phyloP scores from a whole-genome alignment of 148 eudicot genomes.

The Bassia scoparia region DNA sequence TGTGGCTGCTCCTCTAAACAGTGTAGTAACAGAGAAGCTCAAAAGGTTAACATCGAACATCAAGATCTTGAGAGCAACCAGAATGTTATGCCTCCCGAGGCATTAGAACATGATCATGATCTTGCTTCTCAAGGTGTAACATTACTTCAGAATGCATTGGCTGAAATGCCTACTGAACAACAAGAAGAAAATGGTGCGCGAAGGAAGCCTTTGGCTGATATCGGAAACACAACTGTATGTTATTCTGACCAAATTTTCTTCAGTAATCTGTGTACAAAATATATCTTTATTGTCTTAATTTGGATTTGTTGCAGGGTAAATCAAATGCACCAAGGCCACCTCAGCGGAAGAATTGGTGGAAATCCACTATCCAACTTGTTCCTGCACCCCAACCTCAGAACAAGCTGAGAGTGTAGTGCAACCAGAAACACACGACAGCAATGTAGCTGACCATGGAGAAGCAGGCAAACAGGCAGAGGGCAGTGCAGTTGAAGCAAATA shows the following conservation, averaged over 20 bases:
- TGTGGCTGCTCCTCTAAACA: slow-evolving; percentile 57
- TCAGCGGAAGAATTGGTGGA: slow-evolving; percentile 77
- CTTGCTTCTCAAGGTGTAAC: slow-evolving; percentile 83
- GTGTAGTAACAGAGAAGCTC: slow-evolving; percentile 61
- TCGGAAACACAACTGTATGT: slow-evolving; percentile 73
- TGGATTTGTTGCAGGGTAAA: slow-evolving; percentile 43
- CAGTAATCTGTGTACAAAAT: not conserved
- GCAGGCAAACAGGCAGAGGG: slow-evolving; percentile 32
- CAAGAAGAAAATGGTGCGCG: slow-evolving; percentile 34
- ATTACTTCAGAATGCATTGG: slow-evolving; percentile 64
- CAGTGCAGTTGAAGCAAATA: slow-evolving; percentile 31
- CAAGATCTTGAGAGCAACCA: slow-evolving; percentile 9
- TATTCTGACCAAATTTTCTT: not conserved
- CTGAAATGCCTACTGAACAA: slow-evolving; percentile 45
- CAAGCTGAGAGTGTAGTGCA: slow-evolving; percentile 40
- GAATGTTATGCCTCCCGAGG: slow-evolving; percentile 16
- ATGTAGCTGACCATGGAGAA: slow-evolving; percentile 16
- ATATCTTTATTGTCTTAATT: not conserved
- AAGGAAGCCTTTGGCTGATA: slow-evolving; percentile 88
- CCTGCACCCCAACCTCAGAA: slow-evolving; percentile 44
- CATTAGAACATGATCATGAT: slow-evolving; percentile 24
- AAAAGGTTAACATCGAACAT: not conserved
- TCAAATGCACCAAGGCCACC: slow-evolving; percentile 57
- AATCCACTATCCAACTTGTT: slow-evolving; percentile 67
- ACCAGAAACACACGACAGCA: slow-evolving; percentile 31